Base-by-base conservation (phyloP, 2,329 filamentous ascomycete genomes). In the Lasiodiplodia hormozganensis region DNA sequence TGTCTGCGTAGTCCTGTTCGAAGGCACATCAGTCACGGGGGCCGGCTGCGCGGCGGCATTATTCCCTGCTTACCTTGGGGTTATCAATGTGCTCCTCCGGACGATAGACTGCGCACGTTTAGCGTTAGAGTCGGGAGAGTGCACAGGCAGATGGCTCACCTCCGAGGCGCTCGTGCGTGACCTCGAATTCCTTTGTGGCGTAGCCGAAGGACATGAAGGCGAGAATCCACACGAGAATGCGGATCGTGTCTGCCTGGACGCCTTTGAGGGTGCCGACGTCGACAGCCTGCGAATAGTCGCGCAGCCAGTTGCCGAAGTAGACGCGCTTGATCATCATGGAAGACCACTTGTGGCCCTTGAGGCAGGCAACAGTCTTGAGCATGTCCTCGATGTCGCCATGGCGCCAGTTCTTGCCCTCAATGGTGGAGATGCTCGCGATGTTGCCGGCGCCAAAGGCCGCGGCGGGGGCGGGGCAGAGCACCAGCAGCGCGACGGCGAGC, bases 141-240 rank as follows among this genome's bases (percentile, higher is more conserved):
- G 16, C 23, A 74, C 70, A 83, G 83, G 68, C 76, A 77, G 21
- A 36, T 1, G 36, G n/a, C 54, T n/a, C 56, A 68, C 65, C 58
- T 38, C 85, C 85, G 8, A 87, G 78, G 47, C 85, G 77, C 49
- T 87, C 84, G 4, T 81, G 75, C 0, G 85, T 87, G 53, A 87
- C 85, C 72, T 87, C 85, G 69, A 87, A 87, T 71, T 87, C 85
- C 65, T 80, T 82, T 18, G 85, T 87, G 10, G 84, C 85, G 73
- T 86, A 87, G 21, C 85, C 85, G 72, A 87, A 87, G 54, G 81
- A 82, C 81, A 87, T 85, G 76, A 87, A 87, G 2, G 82, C 84
- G 69, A 87, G 76, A 14, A 87, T 82, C 78, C 85, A 86, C 21
- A 87, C 83, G 40, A 87, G 81, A 65, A 86, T 80, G 40, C 85